Evolutionary conservation across 345 rosid genomes (phyloP), one percentile per base, ranked within the genome.

Genomic region (Sonneratia caseolaris): DNA sequence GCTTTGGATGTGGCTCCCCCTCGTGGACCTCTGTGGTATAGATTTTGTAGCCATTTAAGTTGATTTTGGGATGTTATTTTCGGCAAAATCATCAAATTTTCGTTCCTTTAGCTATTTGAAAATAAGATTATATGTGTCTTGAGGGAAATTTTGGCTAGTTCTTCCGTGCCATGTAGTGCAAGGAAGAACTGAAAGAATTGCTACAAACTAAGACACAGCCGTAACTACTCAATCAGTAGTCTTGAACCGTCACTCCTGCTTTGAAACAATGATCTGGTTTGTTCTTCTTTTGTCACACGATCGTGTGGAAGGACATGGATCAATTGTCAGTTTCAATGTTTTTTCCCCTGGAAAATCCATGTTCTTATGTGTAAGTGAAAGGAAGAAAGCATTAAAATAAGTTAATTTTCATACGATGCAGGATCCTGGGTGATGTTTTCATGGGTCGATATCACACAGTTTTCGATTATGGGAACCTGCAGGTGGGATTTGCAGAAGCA

Each of bases 361-460:
- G 1, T 27, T 27, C 32, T 27, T 27, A 27, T 27, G 32, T 27
- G 32, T 27, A 27, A 27, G 32, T 22, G 32, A 57, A n/a, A 22
- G 64, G 32, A 57, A 5, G 3, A 57, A 57, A 10, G 32, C 64
- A n/a, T 57, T 57, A 10, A 57, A 12, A 18, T 37, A 15, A 2
- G 45, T 11, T 65, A 35, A 13, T 15, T 1, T n/a, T 9, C 7
- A 4, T 3, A 9, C 57, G 68, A 70, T 80, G 77, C 88, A 91
- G 98, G 98, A 93, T 93, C 68, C 59, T 93, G 84, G 98, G 98
- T 62, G 96, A 93, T 81, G 82, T 91, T 45, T 91, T 93, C 85
- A 91, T 91, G 98, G 96, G 98, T 18, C 86, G 80, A n/a, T 88
- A 80, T 73, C 91, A 89, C 77, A 87, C 94, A 0, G 87, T 89